phyloP scores from a whole-genome alignment of 805 yeast genomes.

The Yueomyces sinensis region DNA sequence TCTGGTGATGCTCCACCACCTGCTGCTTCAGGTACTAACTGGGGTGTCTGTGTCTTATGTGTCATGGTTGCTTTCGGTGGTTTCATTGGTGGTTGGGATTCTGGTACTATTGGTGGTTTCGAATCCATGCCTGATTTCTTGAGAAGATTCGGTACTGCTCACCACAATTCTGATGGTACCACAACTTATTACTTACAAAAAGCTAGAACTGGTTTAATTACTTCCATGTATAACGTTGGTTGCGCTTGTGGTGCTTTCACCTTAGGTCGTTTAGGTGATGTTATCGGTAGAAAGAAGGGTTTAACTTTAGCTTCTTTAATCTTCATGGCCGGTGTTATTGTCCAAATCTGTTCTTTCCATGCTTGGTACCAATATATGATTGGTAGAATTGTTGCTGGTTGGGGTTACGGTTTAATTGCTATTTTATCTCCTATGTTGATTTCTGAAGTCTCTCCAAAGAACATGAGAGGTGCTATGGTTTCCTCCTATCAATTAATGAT shows the following conservation, averaged over 20 bases:
- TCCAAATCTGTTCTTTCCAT: conserved; percentile 40
- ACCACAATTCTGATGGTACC: conserved; percentile 27
- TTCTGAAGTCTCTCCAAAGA: conserved; percentile 54
- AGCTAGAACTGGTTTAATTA: conserved; percentile 34
- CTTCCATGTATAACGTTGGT: conserved; percentile 53
- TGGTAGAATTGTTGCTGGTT: conserved; percentile 31
- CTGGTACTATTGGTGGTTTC: conserved; percentile 64
- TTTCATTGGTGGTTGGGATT: conserved; percentile 61
- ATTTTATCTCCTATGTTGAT: conserved; percentile 63
- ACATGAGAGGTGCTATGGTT: conserved; percentile 54
- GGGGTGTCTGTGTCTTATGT: conserved; percentile 6
- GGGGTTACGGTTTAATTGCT: conserved; percentile 62
- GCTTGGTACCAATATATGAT: conserved; percentile 59
- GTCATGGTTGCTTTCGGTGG: conserved; percentile 49
- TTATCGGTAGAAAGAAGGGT: conserved; percentile 53
- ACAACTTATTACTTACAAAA: conserved; percentile 27
- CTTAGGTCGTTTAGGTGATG: conserved; percentile 55
- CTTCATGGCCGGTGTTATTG: conserved; percentile 44
- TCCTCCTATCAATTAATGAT: conserved; percentile 54
- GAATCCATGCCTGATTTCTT: conserved; percentile 45
- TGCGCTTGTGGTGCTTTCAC: conserved; percentile 62
- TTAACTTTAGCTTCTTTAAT: conserved; percentile 43
- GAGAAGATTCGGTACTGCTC: conserved; percentile 38
- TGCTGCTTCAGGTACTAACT: not conserved
- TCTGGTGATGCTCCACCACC: not conserved